Base-by-base conservation (phyloP, 768 basidiomycete genomes). In the Roridomyces roridus region DNA sequence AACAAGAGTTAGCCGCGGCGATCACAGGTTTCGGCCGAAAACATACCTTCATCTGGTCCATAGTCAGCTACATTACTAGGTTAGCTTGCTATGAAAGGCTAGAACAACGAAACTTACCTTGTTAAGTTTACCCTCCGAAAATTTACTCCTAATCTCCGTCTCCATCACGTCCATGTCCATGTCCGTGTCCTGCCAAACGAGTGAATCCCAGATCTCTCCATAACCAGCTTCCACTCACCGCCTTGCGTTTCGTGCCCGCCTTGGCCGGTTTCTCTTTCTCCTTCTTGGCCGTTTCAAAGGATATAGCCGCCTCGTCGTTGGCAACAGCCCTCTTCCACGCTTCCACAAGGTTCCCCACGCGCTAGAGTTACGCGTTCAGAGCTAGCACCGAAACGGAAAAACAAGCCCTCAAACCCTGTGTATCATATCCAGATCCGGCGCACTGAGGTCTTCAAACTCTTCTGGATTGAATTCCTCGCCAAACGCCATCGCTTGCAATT, bases 401-500 rank as follows among this genome's bases (percentile, higher is more conserved):
- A 15, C 17, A 2, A 1, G 9, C 9, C 14, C 18, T 10, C 34
- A 47, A 55, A 92, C 93, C 80, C 90, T 86, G 66, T 93, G 89
- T 51, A 98, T 94, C 68, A 82, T 80, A 54, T 87, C 84, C 43
- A 85, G 74, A 64, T 90, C 87, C 5, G 96, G 96, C 55, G 81
- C 69, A 0, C 96, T 94, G 63, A 88, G 73, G 72, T 99, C 96
- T 60, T 91, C 87, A 57, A 93, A 92, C 0, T 84, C 74, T 52
- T 86, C 84, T 1, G 82, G 77, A 68, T 96, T 87, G 60, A 88
- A 97, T 55, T 94, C 86, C 67, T 97, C 92, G 47, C 91, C 86
- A 74, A 98, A 96, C 0, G 97, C 97, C 50, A 86, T 87, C 8
- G 96, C 93, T 73, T 97, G 88, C 8, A 98, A 81, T 66, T 96